Conservation (phyloP, 2,329 filamentous ascomycete species). For the Exophiala sp. region DNA sequence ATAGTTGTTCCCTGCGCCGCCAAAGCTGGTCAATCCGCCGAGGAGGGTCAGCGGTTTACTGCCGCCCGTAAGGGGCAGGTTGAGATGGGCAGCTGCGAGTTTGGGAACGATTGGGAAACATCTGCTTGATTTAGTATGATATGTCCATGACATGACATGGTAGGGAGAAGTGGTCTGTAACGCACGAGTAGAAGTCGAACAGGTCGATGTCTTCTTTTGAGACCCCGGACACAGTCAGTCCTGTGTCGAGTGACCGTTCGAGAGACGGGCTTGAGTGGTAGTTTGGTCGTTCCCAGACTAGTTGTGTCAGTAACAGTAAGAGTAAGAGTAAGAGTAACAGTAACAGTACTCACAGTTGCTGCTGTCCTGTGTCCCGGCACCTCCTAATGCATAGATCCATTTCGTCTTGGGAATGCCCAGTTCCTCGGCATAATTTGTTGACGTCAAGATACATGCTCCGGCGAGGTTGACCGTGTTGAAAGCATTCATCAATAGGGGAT, state of each 20-base stretch:
- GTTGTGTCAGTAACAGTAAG: conserved; percentile 3
- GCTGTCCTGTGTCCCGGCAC: conserved; percentile 56
- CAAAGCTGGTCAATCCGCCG: conserved; percentile 62
- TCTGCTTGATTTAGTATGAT: too few relatives aligned
- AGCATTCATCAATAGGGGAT: conserved; percentile 64
- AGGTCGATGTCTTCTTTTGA: conserved; percentile 51
- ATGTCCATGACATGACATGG: too few relatives aligned
- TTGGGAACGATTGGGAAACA: conserved; percentile 67
- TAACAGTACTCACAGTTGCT: conserved; percentile 44
- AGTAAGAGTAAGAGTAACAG: too few relatives aligned
- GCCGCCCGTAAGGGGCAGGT: conserved; percentile 43
- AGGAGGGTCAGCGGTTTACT: conserved; percentile 55
- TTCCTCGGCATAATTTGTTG: conserved; percentile 48
- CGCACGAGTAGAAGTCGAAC: conserved; percentile 58
- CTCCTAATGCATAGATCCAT: conserved; percentile 61
- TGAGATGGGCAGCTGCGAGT: conserved; percentile 56
- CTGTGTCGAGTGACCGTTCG: conserved; percentile 51
- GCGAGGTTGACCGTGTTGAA: conserved; percentile 64
- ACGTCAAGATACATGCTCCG: conserved; percentile 56
- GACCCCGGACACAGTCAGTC: conserved; percentile 46
- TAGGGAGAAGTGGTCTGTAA: neutral
- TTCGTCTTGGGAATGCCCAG: conserved; percentile 50
- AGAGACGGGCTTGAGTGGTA: conserved; percentile 56
- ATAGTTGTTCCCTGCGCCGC: conserved; percentile 66
- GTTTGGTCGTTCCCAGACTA: conserved; percentile 58